Evolutionary conservation across 1,284 basidiomycete species (phyloP), one percentile per base, ranked within the genome.

Genomic region (Leccinum fuscescens): DNA sequence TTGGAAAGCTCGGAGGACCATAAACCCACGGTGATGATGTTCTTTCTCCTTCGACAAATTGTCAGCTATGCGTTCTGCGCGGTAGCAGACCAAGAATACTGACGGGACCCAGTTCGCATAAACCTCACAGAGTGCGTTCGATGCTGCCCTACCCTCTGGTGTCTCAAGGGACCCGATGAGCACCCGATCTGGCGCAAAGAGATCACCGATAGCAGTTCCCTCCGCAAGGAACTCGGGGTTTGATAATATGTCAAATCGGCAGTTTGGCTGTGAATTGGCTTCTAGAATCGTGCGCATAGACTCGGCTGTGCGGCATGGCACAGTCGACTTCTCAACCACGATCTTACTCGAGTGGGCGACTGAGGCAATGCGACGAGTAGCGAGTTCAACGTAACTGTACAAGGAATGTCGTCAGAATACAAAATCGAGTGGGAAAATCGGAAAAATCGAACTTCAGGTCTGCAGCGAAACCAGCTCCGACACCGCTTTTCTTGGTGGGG

Each of bases 171-270:
- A 96, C 52, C 97, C 96, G 74, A 99, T 98, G 59, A 99, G 86
- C 61, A 99, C 96, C 66, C 96, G 90, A 79, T 99, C 96, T 9
- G 96, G 96, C 29, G 74, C 77, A 75, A 94, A 86, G 31, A 99
- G 85, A 76, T 99, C 97, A 54, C 66, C 72, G 72, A 99, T 94
- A 59, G 96, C 96, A 29, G 97, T 98, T 65, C 96, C 96, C 79
- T 99, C 96, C 8, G 96, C 96, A 55, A 99, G 82, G 82, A 99
- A 99, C 77, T 99, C 96, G 63, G 96, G 97, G 82, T 99, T 99
- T 72, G 96, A 98, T 64, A 99, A 88, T 72, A 99, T 99, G 76
- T 99, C 95, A 75, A 99, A 99, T 63, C 86, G 87, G 77, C 91
- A 91, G 65, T 89, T 89, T 57, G 91, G 88, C 74, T 90, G 93